Conservation (phyloP, 2,329 filamentous ascomycete species). For the Calonectria pteridis region DNA sequence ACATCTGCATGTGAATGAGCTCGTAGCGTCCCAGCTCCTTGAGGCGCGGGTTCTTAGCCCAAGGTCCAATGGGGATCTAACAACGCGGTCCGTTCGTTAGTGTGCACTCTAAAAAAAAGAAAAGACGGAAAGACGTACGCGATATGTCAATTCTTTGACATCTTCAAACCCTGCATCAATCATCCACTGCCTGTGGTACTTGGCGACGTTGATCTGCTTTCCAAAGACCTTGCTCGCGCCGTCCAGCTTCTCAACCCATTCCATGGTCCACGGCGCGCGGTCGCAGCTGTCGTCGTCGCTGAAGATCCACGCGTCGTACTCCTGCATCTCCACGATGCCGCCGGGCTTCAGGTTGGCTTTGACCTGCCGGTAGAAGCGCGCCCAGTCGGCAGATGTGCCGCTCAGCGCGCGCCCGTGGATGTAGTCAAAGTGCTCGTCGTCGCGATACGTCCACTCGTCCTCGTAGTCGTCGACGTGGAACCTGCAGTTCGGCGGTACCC, state of each 20-base stretch:
- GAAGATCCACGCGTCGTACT: constrained; percentile 54
- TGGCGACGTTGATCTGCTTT: constrained; percentile 54
- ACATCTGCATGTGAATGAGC: constrained; percentile 57
- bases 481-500: constrained; percentile 71
- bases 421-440: constrained; percentile 51
- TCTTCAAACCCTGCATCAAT: constrained; percentile 54
- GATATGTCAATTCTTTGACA: constrained; percentile 40
- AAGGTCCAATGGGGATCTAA: constrained; percentile 54
- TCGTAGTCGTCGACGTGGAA: constrained; percentile 77
- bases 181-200: constrained; percentile 53
- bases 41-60: constrained; percentile 52
- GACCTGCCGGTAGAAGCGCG: constrained; percentile 47
- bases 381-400: constrained; percentile 50
- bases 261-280: constrained; percentile 53
- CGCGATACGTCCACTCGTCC: constrained; percentile 53
- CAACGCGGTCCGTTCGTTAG: not conserved
- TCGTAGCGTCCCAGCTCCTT: constrained; percentile 54
- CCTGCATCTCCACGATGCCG: constrained; percentile 55
- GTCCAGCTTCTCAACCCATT: constrained; percentile 54
- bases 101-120: too few species aligned
- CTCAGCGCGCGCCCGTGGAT: constrained; percentile 53
- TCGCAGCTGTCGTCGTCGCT: constrained; percentile 54
- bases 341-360: constrained; percentile 49
- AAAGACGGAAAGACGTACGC: constrained; percentile 16
- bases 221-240: constrained; percentile 52